A percentile compares a stretch with the other conserved stretches of the same genome.
Conservation (phyloP, 2,329 filamentous ascomycete genomes). For the Magnaporthiopsis rhizophila region DNA sequence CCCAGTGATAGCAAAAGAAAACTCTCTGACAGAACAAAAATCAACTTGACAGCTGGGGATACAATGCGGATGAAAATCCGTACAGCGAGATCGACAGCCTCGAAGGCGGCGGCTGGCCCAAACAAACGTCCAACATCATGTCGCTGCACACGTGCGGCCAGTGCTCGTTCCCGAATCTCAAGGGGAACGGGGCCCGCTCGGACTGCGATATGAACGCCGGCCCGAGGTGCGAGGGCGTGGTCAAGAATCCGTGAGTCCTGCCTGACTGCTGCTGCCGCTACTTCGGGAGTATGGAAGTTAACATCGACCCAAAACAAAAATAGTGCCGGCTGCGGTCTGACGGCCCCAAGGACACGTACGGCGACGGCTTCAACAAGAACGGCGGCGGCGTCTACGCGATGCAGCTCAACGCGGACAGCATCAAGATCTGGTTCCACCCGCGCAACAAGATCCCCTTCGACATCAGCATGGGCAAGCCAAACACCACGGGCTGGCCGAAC, state of each 20-base stretch:
- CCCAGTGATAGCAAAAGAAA: no score
- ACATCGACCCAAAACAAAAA: neutral
- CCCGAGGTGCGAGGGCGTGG: constrained; percentile 9
- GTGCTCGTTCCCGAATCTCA: constrained; percentile 29
- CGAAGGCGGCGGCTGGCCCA: constrained; percentile 36
- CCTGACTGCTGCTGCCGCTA: neutral
- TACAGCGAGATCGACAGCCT: constrained; percentile 47
- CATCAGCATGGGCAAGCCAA: constrained; percentile 28
- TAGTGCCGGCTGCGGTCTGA: constrained; percentile 17
- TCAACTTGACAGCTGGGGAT: constrained; percentile 13
- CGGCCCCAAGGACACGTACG: constrained; percentile 23
- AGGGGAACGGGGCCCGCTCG: constrained; percentile 10
- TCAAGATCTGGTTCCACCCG: constrained; percentile 39
- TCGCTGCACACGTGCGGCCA: constrained; percentile 37
- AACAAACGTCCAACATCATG: constrained; percentile 34
- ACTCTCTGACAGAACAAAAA: no score
- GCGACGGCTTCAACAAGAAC: constrained; percentile 40
- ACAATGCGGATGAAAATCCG: constrained; percentile 33
- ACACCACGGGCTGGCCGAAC: constrained; percentile 31
- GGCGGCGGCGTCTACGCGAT: constrained; percentile 34
- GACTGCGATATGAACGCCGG: constrained; percentile 15
- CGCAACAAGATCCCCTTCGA: constrained; percentile 30
- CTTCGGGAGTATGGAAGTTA: neutral
- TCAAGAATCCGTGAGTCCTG: neutral
- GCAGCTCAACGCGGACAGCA: constrained; percentile 29